Base-by-base conservation (phyloP, 768 basidiomycete genomes). In the Psilocybe cyanescens region DNA sequence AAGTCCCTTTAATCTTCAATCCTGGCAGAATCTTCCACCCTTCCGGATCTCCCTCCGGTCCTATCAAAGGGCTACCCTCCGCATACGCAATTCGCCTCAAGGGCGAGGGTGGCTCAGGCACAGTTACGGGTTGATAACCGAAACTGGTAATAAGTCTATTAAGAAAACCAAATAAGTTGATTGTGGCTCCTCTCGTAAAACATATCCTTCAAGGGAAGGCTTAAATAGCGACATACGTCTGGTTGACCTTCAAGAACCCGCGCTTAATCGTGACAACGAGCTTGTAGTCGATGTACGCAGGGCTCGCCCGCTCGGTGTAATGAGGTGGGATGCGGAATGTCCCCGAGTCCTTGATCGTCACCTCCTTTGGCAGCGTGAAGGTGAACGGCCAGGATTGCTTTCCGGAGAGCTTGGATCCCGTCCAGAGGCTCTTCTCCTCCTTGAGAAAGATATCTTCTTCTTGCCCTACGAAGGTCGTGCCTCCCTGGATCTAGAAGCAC, bases 251-350 rank as follows among this genome's bases (percentile, higher is more conserved):
- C 58, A 88, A 70, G 16, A 78, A 70, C 1, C 81, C 76, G 19
- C 84, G 79, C 65, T 78, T 81, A 33, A 87, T 69, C 1, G 78
- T 86, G 28, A 83, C 81, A 12, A 78, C 68, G 7, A 86, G 65
- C 65, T 77, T 80, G 68, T 87, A 88, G 59, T 87, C 85, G 55
- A 87, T 76, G 62, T 85, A 86, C 14, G 77, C 83, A 1, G 81
- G 79, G 48, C 83, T 83, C 1, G 81, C 83, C 29, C 82, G 75
- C 69, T 87, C 86, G 1, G 83, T 79, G 63, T 86, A 87, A 39
- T 74, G 82, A 5, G 84, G 82, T 1, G 86, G 86, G 12, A 85
- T 75, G 3, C 72, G 73, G 52, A 81, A 83, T 37, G 75, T 79
- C 3, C 67, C 61, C 29, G 62, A 54, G 4, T 79, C 76, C 31